phyloP scores from a whole-genome alignment of 768 basidiomycete genomes.

The Tulasnella sp. region DNA sequence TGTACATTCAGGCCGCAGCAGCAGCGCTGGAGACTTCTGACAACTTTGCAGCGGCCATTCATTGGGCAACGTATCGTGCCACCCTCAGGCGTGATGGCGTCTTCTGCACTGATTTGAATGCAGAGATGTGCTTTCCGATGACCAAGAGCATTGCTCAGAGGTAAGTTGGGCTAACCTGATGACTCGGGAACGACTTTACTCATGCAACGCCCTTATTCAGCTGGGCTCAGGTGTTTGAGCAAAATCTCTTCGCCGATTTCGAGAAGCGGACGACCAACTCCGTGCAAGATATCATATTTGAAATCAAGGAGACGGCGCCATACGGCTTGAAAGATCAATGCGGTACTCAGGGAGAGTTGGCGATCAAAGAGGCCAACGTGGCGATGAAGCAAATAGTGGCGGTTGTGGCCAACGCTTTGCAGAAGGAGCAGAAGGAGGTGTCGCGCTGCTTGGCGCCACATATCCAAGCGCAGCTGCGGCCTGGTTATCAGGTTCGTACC shows the following conservation, averaged over 20 bases:
- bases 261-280: slow-evolving; percentile 30
- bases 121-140: slow-evolving; percentile 47
- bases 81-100: slow-evolving; percentile 43
- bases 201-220: slow-evolving; percentile 22
- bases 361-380: slow-evolving; percentile 40
- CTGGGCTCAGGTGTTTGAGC: slow-evolving; percentile 52
- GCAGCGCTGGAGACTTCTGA: slow-evolving; percentile 40
- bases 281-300: slow-evolving; percentile 39
- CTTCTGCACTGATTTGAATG: slow-evolving; percentile 50
- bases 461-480: slow-evolving; percentile 39
- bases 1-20: slow-evolving; percentile 33
- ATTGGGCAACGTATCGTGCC: slow-evolving; percentile 51
- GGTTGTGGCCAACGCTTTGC: slow-evolving; percentile 41
- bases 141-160: slow-evolving; percentile 42
- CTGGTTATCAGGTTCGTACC: slow-evolving; percentile 33
- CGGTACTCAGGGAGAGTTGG: slow-evolving; percentile 40
- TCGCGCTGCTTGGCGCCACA: slow-evolving; percentile 48
- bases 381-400: slow-evolving; percentile 39
- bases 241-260: slow-evolving; percentile 43
- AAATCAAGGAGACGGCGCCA: slow-evolving; percentile 43
- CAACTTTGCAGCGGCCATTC: slow-evolving; percentile 43
- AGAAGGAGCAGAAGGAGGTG: slow-evolving; percentile 46
- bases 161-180: slow-evolving; percentile 15
- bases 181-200: too few relatives aligned
- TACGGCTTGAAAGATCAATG: slow-evolving; percentile 43